Evolutionary conservation across 2,329 filamentous ascomycete species (phyloP).

Genomic region (Colletotrichum spinosum): DNA sequence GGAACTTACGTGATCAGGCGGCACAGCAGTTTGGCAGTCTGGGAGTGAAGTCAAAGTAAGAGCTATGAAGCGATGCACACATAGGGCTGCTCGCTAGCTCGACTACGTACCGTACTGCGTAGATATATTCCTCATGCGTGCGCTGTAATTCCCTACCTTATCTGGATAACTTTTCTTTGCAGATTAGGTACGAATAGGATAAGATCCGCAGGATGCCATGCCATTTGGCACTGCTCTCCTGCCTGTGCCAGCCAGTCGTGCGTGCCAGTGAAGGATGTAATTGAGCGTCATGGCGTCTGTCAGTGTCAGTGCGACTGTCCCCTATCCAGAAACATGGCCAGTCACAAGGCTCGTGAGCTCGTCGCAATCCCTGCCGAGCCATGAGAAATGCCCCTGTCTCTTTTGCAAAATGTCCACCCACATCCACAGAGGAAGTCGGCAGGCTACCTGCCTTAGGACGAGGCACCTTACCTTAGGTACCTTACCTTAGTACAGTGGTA

Average conservation of each 20-base stretch:
- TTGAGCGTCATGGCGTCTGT: no score
- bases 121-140: no score
- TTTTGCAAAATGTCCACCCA: conserved; percentile 16
- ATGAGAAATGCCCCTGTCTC: conserved; percentile 30
- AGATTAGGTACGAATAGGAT: no score
- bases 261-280: background rate
- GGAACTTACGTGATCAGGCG: no score
- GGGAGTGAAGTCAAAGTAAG: no score
- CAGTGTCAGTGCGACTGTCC: conserved; percentile 14
- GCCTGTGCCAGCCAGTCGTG: background rate
- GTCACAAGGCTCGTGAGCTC: conserved; percentile 28
- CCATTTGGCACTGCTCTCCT: background rate
- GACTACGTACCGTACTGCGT: no score
- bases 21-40: no score
- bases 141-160: background rate
- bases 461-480: background rate
- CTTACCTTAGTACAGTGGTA: background rate
- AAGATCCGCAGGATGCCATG: background rate
- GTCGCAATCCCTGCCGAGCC: conserved; percentile 31
- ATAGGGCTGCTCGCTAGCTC: no score
- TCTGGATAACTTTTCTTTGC: background rate
- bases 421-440: conserved; percentile 24
- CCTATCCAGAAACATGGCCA: conserved; percentile 33
- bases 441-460: no score
- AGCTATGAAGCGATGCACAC: no score